Percentiles rank a stretch among this genome's conserved stretches.
Evolutionary conservation across 1,284 basidiomycete genomes (phyloP).

Genomic region (Cryptococcus floricola): DNA sequence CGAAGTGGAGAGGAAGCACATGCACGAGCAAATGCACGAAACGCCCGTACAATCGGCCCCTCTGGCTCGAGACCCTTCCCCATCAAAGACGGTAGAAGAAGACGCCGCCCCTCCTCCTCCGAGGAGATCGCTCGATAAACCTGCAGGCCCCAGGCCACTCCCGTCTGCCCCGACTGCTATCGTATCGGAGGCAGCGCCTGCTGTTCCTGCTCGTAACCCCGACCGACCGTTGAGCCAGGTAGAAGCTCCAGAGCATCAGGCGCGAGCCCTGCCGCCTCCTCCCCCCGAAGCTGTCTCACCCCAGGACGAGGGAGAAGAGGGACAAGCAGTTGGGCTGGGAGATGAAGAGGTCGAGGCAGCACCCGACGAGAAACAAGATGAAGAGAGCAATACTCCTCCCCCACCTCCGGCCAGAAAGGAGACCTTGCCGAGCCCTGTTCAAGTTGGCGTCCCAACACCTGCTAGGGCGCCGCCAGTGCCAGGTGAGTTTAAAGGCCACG

Average conservation of each 20-base stretch:
- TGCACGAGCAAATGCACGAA: conserved; percentile 20
- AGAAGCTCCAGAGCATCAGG: neutral
- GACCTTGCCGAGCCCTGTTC: conserved; percentile 17
- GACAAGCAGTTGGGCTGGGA: conserved; percentile 14
- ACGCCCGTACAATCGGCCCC: conserved; percentile 1
- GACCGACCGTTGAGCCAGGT: neutral
- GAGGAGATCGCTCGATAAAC: conserved; percentile 12
- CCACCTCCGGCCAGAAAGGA: conserved; percentile 8
- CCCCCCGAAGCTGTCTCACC: conserved; percentile 21
- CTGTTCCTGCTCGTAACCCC: neutral
- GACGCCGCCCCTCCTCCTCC: conserved; percentile 16
- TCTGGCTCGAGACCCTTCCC: conserved; percentile 14
- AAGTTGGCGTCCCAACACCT: conserved; percentile 8
- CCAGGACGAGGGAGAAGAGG: conserved; percentile 26
- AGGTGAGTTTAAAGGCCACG: conserved; percentile 4
- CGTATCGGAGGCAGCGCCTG: neutral
- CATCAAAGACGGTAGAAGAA: conserved; percentile 16
- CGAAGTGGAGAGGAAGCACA: conserved; percentile 38
- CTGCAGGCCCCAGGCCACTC: conserved; percentile 21
- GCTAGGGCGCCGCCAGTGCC: conserved; percentile 6
- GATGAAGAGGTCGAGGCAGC: conserved; percentile 15
- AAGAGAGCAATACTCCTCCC: conserved; percentile 17
- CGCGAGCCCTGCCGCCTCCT: conserved; percentile 19
- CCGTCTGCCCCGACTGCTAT: conserved; percentile 17
- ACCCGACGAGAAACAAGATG: conserved; percentile 9